phyloP scores from a whole-genome alignment of 2,329 filamentous ascomycete species.

The Cladorrhinum sp. region DNA sequence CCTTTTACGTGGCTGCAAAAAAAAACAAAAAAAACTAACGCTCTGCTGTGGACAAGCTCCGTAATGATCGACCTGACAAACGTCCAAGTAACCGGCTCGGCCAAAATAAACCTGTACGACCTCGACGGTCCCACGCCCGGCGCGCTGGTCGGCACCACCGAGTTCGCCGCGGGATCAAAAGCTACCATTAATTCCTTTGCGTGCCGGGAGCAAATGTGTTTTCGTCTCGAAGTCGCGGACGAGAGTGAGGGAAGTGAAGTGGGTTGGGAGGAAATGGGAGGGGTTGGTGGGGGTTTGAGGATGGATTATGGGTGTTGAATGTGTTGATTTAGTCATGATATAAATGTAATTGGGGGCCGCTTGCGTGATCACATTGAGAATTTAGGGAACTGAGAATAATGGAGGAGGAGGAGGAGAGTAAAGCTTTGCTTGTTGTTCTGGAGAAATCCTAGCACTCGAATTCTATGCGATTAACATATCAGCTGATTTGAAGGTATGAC shows the following conservation, averaged over 20 bases:
- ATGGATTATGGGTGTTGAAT: conserved; percentile 14
- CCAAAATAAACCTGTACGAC: conserved; percentile 17
- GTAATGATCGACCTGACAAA: conserved; percentile 10
- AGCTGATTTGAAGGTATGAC: too few species aligned
- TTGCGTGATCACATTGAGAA: too few species aligned
- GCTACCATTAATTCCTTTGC: conserved; percentile 18
- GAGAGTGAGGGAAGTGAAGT: conserved; percentile 1
- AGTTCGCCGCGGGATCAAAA: neutral
- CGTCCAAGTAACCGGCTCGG: neutral
- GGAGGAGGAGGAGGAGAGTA: too few species aligned
- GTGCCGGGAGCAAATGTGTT: conserved; percentile 20
- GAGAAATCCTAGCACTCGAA: too few species aligned
- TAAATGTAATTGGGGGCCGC: too few species aligned
- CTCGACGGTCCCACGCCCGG: conserved; percentile 16
- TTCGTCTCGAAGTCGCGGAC: conserved; percentile 12
- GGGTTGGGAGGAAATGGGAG: conserved; percentile 7
- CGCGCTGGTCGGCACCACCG: conserved; percentile 14
- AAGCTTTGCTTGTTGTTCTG: too few species aligned
- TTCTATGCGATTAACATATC: too few species aligned
- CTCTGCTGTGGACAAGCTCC: neutral
- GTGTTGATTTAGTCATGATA: neutral
- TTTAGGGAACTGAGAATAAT: too few species aligned
- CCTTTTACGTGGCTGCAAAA: too few species aligned
- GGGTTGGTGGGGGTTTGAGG: conserved; percentile 8
- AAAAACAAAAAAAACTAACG: too few species aligned